Base-by-base conservation (phyloP, 129 eudicot genomes). In the Flaveria linearis region DNA sequence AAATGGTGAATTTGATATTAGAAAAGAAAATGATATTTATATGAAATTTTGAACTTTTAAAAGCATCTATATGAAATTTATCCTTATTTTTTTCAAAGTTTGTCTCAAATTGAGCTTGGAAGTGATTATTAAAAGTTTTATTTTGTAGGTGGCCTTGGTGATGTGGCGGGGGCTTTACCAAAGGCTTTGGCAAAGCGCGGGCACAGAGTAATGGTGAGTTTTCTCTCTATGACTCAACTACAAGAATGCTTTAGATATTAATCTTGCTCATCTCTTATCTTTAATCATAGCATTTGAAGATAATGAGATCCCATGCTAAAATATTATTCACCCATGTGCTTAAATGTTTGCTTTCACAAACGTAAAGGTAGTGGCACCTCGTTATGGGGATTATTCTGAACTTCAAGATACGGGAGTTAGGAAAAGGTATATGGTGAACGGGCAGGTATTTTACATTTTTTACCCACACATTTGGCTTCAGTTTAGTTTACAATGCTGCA, bases 131-230 rank as follows among this genome's bases (percentile, higher is more conserved):
- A 62, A 14, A 73, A 73, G 43, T 57, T 23, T 75, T 51, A 5
- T 72, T 57, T 57, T 62, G 65, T 87, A 94, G 99, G 99, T 86
- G 99, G 99, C 73, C 96, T 95, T 71, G 99, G 97, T 72, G 99
- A 95, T 78, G 99, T 95, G 74, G 99, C 99, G 39, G 99, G 97
- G 42, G 94, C 99, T 47, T 86, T 95, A 80, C 99, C 99, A 36
- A 95, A 95, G 86, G 99, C 99, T 57, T 91, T 91, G 85, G 97
- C 99, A 74, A 88, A 92, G 73, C 92, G 96, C 73, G 99, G 97
- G 45, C 99, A 94, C 81, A 81, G 99, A 73, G 99, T 94, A 84
- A 94, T 94, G 99, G 99, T 94, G 82, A 86, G 39, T 51, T 57
- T 23, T 26, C 33, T 60, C 25, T 76, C 66, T 20, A 20, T 20